These are phyloP conservation scores for Lactarius trivialis DNA, from an alignment of 768 basidiomycete genomes.

Conservation along the genomic window DNA sequence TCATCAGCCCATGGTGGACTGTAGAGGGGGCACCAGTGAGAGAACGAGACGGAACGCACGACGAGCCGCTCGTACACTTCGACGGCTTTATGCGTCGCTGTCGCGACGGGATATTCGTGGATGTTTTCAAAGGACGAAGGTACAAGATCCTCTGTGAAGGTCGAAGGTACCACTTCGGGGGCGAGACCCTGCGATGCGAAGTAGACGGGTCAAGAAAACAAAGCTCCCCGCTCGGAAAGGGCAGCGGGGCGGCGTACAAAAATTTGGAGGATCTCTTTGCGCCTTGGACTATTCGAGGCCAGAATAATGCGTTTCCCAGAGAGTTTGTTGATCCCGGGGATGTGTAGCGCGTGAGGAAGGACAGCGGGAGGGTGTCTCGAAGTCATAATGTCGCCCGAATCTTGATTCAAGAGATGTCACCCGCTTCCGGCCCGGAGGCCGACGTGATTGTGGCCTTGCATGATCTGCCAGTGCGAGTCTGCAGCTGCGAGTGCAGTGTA, in stretches of 20 bases:
- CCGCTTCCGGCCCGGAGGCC: background rate
- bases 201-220: background rate
- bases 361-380: slow-evolving; percentile 29
- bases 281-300: slow-evolving; percentile 80
- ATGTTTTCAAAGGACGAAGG: slow-evolving; percentile 60
- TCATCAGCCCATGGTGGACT: background rate
- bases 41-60: slow-evolving; percentile 32
- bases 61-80: slow-evolving; percentile 87
- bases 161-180: slow-evolving; percentile 68
- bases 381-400: slow-evolving; percentile 7
- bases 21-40: background rate
- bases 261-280: slow-evolving; percentile 74
- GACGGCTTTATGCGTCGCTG: slow-evolving; percentile 71
- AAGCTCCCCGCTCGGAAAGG: background rate
- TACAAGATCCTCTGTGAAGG: slow-evolving; percentile 73
- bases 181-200: slow-evolving; percentile 43
- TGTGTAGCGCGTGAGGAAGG: slow-evolving; percentile 56
- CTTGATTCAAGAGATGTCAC: background rate
- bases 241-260: slow-evolving; percentile 46
- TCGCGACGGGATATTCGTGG: slow-evolving; percentile 71
- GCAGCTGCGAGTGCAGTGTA: background rate
- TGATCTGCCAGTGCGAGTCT: no score
- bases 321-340: slow-evolving; percentile 60
- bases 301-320: slow-evolving; percentile 72
- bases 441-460: background rate